Evolutionary conservation across 495 filamentous ascomycete genomes (phyloP).

Genomic region (Aspergillus ellipticus): DNA sequence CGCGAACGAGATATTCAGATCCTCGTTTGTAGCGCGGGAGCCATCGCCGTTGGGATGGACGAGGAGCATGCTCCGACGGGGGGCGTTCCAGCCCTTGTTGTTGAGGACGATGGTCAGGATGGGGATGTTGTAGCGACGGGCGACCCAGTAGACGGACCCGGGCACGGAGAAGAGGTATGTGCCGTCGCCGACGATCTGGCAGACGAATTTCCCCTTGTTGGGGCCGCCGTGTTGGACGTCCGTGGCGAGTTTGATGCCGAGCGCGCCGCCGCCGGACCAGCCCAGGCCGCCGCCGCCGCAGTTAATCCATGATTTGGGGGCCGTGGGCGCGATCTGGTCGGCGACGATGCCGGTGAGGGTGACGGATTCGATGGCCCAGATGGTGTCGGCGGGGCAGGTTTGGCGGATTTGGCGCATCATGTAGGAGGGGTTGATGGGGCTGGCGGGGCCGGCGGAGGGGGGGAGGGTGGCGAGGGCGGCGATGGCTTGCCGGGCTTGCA

Average conservation of each 20-base stretch:
- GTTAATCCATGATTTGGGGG: constrained; percentile 85
- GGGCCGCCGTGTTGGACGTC: constrained; percentile 54
- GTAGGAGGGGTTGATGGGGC: constrained; percentile 67
- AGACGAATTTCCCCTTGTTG: constrained; percentile 78
- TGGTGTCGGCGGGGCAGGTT: constrained; percentile 68
- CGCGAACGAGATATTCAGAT: constrained; percentile 85
- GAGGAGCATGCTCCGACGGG: constrained; percentile 67
- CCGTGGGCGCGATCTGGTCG: constrained; percentile 71
- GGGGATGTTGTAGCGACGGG: constrained; percentile 79
- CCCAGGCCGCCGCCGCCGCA: constrained; percentile 92
- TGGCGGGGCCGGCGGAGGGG: constrained; percentile 49
- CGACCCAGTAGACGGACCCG: constrained; percentile 90
- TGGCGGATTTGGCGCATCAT: constrained; percentile 62
- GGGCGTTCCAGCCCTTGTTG: constrained; percentile 94
- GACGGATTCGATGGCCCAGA: constrained; percentile 85
- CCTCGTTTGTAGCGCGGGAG: constrained; percentile 73
- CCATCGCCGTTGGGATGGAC: constrained; percentile 82
- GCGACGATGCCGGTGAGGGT: constrained; percentile 76
- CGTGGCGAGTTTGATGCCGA: constrained; percentile 85
- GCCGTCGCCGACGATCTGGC: constrained; percentile 90
- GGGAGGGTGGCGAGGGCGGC: constrained; percentile 50
- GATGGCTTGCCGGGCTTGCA: constrained; percentile 56
- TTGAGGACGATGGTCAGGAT: constrained; percentile 89
- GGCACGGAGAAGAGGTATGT: constrained; percentile 89
- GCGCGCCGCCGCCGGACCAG: constrained; percentile 87